phyloP scores from a whole-genome alignment of 768 basidiomycete genomes.

The Russula virescens region DNA sequence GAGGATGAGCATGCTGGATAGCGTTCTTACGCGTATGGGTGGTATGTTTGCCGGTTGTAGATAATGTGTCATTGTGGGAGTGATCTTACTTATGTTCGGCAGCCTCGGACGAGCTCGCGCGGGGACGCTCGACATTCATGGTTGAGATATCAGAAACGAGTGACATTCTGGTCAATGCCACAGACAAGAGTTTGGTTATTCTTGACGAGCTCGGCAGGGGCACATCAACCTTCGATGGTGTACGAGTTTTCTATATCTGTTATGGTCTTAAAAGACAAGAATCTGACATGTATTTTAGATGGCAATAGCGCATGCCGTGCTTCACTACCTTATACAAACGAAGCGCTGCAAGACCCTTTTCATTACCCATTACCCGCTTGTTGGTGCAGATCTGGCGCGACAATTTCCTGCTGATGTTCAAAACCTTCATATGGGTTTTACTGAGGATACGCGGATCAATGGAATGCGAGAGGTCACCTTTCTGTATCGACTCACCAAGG shows the following conservation, averaged over 20 bases:
- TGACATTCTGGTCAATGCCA: conserved; percentile 77
- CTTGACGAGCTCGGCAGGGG: conserved; percentile 88
- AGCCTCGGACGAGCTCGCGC: conserved; percentile 84
- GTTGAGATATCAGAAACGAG: conserved; percentile 93
- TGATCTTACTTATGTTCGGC: conserved; percentile 3
- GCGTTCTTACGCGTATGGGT: conserved; percentile 86
- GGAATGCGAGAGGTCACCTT: conserved; percentile 81
- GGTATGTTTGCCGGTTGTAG: conserved; percentile 39
- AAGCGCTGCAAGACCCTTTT: conserved; percentile 74
- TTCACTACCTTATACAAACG: conserved; percentile 59
- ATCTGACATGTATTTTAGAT: conserved; percentile 49
- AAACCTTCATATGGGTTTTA: conserved; percentile 86
- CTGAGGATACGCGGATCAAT: conserved; percentile 59
- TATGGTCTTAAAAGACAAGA: not conserved
- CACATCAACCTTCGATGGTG: conserved; percentile 88
- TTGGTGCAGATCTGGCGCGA: conserved; percentile 62
- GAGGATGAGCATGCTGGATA: conserved; percentile 74
- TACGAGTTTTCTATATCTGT: conserved; percentile 22
- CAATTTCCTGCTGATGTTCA: conserved; percentile 55
- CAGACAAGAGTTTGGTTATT: conserved; percentile 74
- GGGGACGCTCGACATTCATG: conserved; percentile 94
- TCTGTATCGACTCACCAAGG: conserved; percentile 67
- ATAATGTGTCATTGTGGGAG: conserved; percentile 1
- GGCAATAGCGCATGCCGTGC: conserved; percentile 80
- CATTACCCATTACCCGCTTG: conserved; percentile 90